Conservation (phyloP, 352 stramenopile genomes). For the Globisporangium apiculatum region DNA sequence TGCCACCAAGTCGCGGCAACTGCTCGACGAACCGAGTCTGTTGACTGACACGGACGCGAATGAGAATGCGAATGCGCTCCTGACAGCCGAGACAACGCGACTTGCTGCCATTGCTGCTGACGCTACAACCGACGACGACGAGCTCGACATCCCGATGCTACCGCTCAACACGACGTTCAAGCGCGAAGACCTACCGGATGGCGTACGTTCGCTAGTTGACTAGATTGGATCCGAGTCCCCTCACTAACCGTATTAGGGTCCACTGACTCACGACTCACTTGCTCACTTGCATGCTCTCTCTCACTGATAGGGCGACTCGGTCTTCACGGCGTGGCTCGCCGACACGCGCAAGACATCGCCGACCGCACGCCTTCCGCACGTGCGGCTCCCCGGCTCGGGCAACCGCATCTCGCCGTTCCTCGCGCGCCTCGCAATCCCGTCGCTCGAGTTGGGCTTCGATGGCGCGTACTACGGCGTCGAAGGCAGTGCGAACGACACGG, state of each 20-base stretch:
- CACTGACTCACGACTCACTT: neutral
- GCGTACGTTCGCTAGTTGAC: conserved; percentile 9
- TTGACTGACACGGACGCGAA: neutral
- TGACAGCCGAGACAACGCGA: neutral
- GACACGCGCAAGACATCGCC: conserved; percentile 30
- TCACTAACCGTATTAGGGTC: too few relatives aligned
- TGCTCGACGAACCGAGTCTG: neutral
- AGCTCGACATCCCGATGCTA: conserved; percentile 29
- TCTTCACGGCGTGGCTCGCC: conserved; percentile 69
- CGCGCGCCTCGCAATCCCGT: conserved; percentile 60
- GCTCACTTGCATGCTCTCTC: neutral
- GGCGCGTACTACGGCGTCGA: conserved; percentile 61
- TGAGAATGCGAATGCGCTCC: neutral
- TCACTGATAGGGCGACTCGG: conserved; percentile 29
- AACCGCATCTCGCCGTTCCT: conserved; percentile 71
- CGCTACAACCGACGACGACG: conserved; percentile 14
- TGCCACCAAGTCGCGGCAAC: neutral
- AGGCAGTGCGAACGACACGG: conserved; percentile 43
- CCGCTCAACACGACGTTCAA: conserved; percentile 64
- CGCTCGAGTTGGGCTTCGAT: conserved; percentile 68
- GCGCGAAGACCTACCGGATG: conserved; percentile 52
- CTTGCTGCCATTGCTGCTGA: neutral
- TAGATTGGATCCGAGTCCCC: neutral
- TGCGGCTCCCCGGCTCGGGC: conserved; percentile 37
- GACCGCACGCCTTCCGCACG: conserved; percentile 38